These are phyloP conservation scores for Cercophora sp. DNA, from an alignment of 495 filamentous ascomycete species.

Conservation along the genomic window DNA sequence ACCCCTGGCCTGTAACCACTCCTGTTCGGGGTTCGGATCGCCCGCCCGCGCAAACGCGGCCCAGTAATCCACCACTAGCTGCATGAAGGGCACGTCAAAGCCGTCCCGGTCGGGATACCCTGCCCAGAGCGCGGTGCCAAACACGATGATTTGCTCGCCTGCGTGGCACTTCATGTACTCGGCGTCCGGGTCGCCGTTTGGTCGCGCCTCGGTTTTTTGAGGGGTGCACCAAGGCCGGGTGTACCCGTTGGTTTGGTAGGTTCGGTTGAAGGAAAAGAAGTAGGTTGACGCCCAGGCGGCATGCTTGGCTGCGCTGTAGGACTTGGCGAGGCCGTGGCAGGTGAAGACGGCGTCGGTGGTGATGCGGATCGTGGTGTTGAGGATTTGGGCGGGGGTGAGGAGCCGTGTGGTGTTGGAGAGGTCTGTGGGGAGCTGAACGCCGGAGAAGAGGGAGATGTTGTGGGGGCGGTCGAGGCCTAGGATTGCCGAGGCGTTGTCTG, in stretches of 20 bases:
- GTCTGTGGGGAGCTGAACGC: neutral
- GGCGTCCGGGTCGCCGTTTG: constrained; percentile 33
- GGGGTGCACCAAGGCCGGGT: constrained; percentile 36
- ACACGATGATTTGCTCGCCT: constrained; percentile 43
- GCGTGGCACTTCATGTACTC: constrained; percentile 49
- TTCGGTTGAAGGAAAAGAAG: constrained; percentile 41
- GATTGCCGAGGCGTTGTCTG: constrained; percentile 18
- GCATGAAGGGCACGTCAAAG: constrained; percentile 23
- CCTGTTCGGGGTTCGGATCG: constrained; percentile 22
- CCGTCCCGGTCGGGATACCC: constrained; percentile 26
- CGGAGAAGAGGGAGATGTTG: constrained; percentile 23
- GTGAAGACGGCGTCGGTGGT: constrained; percentile 36
- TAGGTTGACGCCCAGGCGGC: constrained; percentile 27
- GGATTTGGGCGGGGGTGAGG: constrained; percentile 13
- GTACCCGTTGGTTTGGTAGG: constrained; percentile 40
- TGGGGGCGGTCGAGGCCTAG: constrained; percentile 18
- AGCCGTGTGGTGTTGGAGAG: constrained; percentile 18
- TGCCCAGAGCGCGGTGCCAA: constrained; percentile 27
- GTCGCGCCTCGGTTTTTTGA: constrained; percentile 21
- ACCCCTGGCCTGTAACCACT: constrained; percentile 18
- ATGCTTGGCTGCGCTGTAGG: constrained; percentile 28
- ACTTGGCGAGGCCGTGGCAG: constrained; percentile 36
- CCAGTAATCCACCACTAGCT: constrained; percentile 28
- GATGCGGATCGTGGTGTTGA: constrained; percentile 26
- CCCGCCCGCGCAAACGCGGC: constrained; percentile 23